phyloP scores from a whole-genome alignment of 2,329 filamentous ascomycete genomes.

The Aspergillus vadensis region DNA sequence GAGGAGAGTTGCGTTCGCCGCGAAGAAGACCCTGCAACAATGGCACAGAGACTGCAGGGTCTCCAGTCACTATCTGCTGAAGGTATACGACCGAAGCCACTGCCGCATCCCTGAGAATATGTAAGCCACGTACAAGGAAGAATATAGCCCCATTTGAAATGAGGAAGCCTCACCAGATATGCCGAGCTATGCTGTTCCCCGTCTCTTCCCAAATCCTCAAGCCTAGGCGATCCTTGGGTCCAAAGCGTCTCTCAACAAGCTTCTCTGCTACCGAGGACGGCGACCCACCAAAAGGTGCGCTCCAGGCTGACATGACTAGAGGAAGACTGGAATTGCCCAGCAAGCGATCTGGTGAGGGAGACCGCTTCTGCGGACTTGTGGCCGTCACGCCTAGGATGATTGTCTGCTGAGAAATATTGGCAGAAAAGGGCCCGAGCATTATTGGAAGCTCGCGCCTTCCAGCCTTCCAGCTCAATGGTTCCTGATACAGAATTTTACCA shows the following conservation, averaged over 20 bases:
- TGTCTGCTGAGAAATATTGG: slow-evolving; percentile 26
- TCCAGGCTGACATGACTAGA: slow-evolving; percentile 62
- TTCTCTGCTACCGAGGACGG: slow-evolving; percentile 49
- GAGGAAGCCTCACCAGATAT: slow-evolving; percentile 61
- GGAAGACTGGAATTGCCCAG: slow-evolving; percentile 33
- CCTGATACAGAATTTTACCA: slow-evolving; percentile 25
- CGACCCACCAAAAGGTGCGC: slow-evolving; percentile 46
- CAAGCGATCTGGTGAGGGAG: slow-evolving; percentile 21
- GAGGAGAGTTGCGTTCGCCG: slow-evolving; percentile 28
- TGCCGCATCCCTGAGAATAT: slow-evolving; percentile 57
- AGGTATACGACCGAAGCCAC: slow-evolving; percentile 59
- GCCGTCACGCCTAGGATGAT: slow-evolving; percentile 32
- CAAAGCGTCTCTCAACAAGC: slow-evolving; percentile 59
- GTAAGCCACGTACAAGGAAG: slow-evolving; percentile 15
- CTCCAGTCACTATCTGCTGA: slow-evolving; percentile 43
- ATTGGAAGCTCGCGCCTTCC: slow-evolving; percentile 38
- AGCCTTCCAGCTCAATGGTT: slow-evolving; percentile 34
- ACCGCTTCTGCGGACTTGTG: slow-evolving; percentile 11
- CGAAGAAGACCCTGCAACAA: slow-evolving; percentile 38
- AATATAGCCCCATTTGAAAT: neutral
- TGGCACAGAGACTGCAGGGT: slow-evolving; percentile 25
- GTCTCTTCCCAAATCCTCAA: slow-evolving; percentile 68
- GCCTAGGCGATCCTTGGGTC: slow-evolving; percentile 40
- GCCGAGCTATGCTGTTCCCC: slow-evolving; percentile 70
- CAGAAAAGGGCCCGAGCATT: slow-evolving; percentile 34